Percentiles rank a stretch among this genome's conserved stretches.
Evolutionary conservation across 495 filamentous ascomycete genomes (phyloP).

Genomic region (Lasiosphaeriaceae sp.): DNA sequence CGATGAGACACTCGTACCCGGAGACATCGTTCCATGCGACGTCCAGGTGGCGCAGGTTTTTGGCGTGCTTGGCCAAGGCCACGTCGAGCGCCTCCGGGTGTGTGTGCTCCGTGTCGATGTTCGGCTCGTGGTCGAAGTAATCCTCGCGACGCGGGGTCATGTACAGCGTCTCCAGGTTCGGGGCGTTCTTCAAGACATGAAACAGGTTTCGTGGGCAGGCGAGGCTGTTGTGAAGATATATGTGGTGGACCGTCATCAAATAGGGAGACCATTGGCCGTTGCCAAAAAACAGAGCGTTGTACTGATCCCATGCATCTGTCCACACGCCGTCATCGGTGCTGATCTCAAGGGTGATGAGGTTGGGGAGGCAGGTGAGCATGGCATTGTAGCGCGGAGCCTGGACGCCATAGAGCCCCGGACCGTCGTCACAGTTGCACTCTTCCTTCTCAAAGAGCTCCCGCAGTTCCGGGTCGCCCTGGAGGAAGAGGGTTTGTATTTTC

Average conservation of each 20-base stretch:
- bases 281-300: too few species aligned
- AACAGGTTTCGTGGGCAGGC: conserved; percentile 22
- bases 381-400: conserved; percentile 16
- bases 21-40: conserved; percentile 22
- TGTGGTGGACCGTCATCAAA: conserved; percentile 15
- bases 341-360: conserved; percentile 27
- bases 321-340: conserved; percentile 28
- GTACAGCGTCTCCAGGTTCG: conserved; percentile 29
- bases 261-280: too few species aligned
- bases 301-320: not conserved
- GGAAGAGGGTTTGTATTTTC: conserved; percentile 13
- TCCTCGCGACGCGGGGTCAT: conserved; percentile 20
- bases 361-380: conserved; percentile 18
- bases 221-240: conserved; percentile 29
- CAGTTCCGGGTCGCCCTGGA: conserved; percentile 26
- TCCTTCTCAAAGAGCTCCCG: conserved; percentile 19
- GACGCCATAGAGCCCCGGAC: conserved; percentile 20
- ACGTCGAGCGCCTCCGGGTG: conserved; percentile 24
- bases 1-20: conserved; percentile 18
- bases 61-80: conserved; percentile 18
- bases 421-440: conserved; percentile 17
- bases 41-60: conserved; percentile 27
- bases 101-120: not conserved
- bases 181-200: conserved; percentile 24
- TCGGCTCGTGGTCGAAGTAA: not conserved